Base-by-base conservation (phyloP, 768 basidiomycete genomes). In the Termitomyces sp. region DNA sequence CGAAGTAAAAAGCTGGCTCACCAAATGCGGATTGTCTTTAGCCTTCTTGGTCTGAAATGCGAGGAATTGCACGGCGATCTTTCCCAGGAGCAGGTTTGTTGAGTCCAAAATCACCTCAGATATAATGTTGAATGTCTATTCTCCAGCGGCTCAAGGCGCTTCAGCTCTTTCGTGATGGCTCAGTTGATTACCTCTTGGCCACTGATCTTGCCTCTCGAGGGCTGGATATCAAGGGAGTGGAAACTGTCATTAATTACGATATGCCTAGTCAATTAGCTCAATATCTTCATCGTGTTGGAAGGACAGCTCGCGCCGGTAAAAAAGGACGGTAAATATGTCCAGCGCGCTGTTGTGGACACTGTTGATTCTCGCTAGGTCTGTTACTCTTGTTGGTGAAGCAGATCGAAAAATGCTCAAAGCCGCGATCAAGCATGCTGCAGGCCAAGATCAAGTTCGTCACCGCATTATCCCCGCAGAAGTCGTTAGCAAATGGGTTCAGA, bases 221-320 rank as follows among this genome's bases (percentile, higher is more conserved):
- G 71, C 79, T 99, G 29, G 96, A 98, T 73, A 97, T 99, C 77
- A 96, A 95, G 69, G 95, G 95, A 16, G 87, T 98, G 26, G 92
- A 98, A 68, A 94, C 94, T 2, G 93, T 99, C 60, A 94, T 99
- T 70, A 99, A 99, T 72, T 98, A 95, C 68, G 97, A 99, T 69
- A 97, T 98, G 96, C 97, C 97, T 10, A 81, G 84, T 20, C 90
- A 94, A 66, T 76, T 98, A 34, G 85, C 91, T 8, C 94, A 94
- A 65, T 99, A 99, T 72, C 81, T 98, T 32, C 97, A 99, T 70
- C 90, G 97, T 58, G 96, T 98, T 24, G 97, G 97, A 64, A 83
- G 97, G 68, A 99, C 97, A 49, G 97, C 97, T 29, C 87, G 97
- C 68, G 96, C 97, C 4, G 97, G 97, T 5, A 83, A 82, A 63